These are phyloP conservation scores for Yarrowia divulgata DNA, from an alignment of 805 yeast genomes.

Conservation along the genomic window DNA sequence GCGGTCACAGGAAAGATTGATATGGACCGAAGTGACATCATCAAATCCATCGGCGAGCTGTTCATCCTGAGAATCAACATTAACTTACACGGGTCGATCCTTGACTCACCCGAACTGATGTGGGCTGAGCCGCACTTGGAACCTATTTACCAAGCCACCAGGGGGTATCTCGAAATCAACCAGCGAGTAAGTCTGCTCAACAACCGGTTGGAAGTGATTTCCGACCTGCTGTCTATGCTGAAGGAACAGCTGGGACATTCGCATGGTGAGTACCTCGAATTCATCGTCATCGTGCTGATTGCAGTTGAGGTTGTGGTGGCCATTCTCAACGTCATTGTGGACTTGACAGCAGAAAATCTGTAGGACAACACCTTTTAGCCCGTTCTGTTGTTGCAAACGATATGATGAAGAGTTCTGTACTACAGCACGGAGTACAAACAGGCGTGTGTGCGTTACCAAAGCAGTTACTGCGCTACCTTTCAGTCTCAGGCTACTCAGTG, in stretches of 20 bases:
- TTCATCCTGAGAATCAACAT: conserved; percentile 69
- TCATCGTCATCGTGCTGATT: conserved; percentile 86
- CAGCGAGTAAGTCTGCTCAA: conserved; percentile 90
- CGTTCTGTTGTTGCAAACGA: neutral
- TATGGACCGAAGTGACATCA: conserved; percentile 91
- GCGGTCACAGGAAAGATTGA: conserved; percentile 94
- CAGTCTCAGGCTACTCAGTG: neutral
- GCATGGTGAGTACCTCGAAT: conserved; percentile 86
- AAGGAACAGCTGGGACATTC: conserved; percentile 97
- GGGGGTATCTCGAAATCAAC: conserved; percentile 94
- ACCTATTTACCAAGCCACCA: conserved; percentile 95
- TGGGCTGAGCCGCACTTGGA: conserved; percentile 99
- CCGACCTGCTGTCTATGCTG: conserved; percentile 92
- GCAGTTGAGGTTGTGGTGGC: conserved; percentile 93
- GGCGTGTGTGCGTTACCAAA: no score
- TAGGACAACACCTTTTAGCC: neutral
- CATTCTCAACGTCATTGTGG: conserved; percentile 69
- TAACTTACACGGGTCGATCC: conserved; percentile 61
- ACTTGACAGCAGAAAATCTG: conserved; percentile 47
- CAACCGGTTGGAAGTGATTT: conserved; percentile 90
- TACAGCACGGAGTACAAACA: no score
- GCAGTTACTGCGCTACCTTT: neutral
- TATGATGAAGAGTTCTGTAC: neutral
- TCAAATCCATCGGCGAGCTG: conserved; percentile 96
- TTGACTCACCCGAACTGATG: conserved; percentile 97